phyloP scores from a whole-genome alignment of 768 basidiomycete species.

The Symmetrospora coprosmae region DNA sequence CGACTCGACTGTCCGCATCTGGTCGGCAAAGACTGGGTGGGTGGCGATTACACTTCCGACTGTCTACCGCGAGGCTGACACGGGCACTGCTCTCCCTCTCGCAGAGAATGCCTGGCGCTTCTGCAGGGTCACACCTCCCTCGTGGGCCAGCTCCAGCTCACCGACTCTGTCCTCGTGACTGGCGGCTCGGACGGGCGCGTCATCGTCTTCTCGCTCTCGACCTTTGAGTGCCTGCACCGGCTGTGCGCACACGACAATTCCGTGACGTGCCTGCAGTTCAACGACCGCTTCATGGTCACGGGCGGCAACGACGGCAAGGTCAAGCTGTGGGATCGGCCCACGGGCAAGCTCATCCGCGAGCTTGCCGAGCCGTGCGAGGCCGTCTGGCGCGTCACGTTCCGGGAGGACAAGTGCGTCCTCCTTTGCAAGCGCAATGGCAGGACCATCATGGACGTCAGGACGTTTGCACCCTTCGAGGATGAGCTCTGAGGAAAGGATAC shows the following conservation, averaged over 20 bases:
- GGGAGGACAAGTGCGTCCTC: slow-evolving; percentile 58
- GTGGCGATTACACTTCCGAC: slow-evolving; percentile 33
- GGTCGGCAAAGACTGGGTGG: slow-evolving; percentile 75
- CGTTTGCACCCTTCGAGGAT: slow-evolving; percentile 15
- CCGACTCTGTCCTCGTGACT: slow-evolving; percentile 52
- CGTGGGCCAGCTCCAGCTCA: slow-evolving; percentile 76
- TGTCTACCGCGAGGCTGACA: not conserved
- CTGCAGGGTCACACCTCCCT: slow-evolving; percentile 83
- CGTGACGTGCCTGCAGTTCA: slow-evolving; percentile 71
- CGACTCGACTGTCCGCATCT: slow-evolving; percentile 83
- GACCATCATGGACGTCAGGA: slow-evolving; percentile 52
- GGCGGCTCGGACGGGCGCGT: slow-evolving; percentile 80
- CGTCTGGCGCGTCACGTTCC: slow-evolving; percentile 74
- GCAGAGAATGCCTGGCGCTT: slow-evolving; percentile 63
- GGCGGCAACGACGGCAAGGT: slow-evolving; percentile 38
- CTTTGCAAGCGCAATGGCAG: slow-evolving; percentile 66
- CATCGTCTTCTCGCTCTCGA: slow-evolving; percentile 51
- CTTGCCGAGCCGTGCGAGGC: slow-evolving; percentile 61
- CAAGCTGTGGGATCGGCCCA: slow-evolving; percentile 35
- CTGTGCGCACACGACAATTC: slow-evolving; percentile 76
- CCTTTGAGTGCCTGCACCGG: slow-evolving; percentile 41
- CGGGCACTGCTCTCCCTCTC: not conserved
- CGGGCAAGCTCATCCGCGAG: slow-evolving; percentile 50
- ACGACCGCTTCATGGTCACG: slow-evolving; percentile 52
- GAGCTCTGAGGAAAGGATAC: too few species aligned